Evolutionary conservation across 768 basidiomycete species (phyloP).

Genomic region (Agrocybe pediades): DNA sequence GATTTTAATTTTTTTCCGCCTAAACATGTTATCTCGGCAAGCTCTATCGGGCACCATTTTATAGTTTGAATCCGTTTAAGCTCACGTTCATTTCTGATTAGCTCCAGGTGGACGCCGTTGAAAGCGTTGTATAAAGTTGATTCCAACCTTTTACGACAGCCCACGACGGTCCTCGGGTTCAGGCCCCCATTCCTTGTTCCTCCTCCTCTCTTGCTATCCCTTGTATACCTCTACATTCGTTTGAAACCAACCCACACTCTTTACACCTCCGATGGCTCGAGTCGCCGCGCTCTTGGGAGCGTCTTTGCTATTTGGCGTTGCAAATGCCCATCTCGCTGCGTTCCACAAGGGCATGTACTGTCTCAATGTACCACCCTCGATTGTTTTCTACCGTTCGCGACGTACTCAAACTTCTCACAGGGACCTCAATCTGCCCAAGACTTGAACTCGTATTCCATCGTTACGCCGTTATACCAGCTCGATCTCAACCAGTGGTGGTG

Average conservation of each 20-base stretch:
- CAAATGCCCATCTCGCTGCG: conserved; percentile 43
- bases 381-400: neutral
- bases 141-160: neutral
- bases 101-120: conserved; percentile 10
- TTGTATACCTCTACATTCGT: conserved; percentile 10
- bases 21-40: neutral
- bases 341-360: conserved; percentile 49
- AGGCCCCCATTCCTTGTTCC: neutral
- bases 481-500: conserved; percentile 47
- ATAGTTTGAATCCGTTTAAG: neutral
- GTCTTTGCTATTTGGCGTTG: conserved; percentile 15
- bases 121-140: conserved; percentile 11
- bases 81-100: conserved; percentile 19
- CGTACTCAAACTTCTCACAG: neutral
- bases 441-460: conserved; percentile 39
- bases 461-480: conserved; percentile 45
- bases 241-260: conserved; percentile 7
- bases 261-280: conserved; percentile 13
- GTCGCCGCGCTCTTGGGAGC: conserved; percentile 13
- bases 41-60: neutral
- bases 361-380: conserved; percentile 35
- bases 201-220: conserved; percentile 5
- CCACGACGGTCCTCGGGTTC: conserved; percentile 5
- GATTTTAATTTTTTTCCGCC: neutral
- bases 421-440: conserved; percentile 25